phyloP scores from a whole-genome alignment of 1,284 basidiomycete species.

The Bondarzewia mesenterica region DNA sequence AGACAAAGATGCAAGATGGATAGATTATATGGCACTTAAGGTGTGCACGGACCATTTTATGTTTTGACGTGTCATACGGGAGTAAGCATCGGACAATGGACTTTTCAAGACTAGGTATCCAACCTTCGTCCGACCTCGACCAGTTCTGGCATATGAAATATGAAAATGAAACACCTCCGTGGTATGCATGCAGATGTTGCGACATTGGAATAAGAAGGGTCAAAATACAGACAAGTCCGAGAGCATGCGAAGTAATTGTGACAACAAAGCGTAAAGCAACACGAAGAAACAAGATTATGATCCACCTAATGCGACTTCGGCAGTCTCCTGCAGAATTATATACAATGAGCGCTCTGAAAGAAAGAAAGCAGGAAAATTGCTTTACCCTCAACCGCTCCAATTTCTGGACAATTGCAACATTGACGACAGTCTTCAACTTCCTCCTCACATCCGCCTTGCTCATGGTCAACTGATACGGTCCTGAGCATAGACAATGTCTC shows the following conservation, averaged over 20 bases:
- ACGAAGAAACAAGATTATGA: no score
- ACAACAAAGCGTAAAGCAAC: no score
- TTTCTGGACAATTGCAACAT: constrained; percentile 70
- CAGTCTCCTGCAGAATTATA: constrained; percentile 10
- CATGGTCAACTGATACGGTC: constrained; percentile 66
- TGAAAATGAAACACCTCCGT: no score
- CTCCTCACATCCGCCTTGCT: constrained; percentile 64
- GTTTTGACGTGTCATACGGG: background rate
- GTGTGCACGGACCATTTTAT: constrained; percentile 6
- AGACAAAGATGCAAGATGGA: background rate
- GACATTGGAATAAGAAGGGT: no score
- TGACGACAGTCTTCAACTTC: constrained; percentile 72
- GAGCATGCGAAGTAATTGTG: no score
- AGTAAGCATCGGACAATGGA: background rate
- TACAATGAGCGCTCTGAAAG: background rate
- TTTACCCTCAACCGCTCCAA: constrained; percentile 58
- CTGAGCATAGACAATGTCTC: constrained; percentile 84
- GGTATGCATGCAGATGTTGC: no score
- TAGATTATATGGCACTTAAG: background rate
- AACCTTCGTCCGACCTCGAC: background rate
- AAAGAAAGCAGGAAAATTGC: background rate
- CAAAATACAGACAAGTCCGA: no score
- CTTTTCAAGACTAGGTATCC: background rate
- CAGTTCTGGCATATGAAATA: no score
- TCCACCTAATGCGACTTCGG: constrained; percentile 3